Conservation (phyloP, 164 flowering plant species). For the Aristolochia fimbriata region DNA sequence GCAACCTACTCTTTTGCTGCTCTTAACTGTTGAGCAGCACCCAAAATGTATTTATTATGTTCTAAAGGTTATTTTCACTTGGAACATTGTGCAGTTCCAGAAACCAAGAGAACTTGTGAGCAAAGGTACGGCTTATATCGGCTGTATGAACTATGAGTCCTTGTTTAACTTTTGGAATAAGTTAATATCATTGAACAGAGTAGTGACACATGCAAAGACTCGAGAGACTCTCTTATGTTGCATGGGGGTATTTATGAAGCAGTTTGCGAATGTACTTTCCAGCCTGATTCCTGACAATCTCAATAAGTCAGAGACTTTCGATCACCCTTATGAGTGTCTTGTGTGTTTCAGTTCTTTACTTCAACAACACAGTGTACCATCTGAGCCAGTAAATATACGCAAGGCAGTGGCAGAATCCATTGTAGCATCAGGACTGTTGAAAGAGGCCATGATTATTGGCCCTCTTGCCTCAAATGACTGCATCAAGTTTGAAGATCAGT, state of each 20-base stretch:
- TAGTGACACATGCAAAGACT: constrained; percentile 52
- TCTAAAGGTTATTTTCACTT: constrained; percentile 55
- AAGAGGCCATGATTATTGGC: constrained; percentile 45
- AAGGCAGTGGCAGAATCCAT: constrained; percentile 81
- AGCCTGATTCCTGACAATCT: constrained; percentile 17
- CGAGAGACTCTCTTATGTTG: constrained; percentile 62
- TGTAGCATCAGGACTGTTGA: constrained; percentile 78
- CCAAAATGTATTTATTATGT: constrained; percentile 70
- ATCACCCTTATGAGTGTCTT: constrained; percentile 29
- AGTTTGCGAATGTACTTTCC: constrained; percentile 28
- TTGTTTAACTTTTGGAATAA: constrained; percentile 54
- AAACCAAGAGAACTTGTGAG: constrained; percentile 10
- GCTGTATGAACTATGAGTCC: constrained; percentile 46
- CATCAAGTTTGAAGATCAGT: constrained; percentile 19
- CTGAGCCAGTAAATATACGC: constrained; percentile 75
- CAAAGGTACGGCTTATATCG: constrained; percentile 28
- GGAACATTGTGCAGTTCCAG: constrained; percentile 57
- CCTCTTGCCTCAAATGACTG: constrained; percentile 23
- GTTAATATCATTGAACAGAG: constrained; percentile 46
- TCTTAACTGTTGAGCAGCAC: constrained; percentile 47
- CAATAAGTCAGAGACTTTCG: constrained; percentile 17
- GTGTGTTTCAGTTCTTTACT: constrained; percentile 35
- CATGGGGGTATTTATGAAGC: constrained; percentile 67
- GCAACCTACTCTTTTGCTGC: constrained; percentile 44
- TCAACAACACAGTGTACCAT: constrained; percentile 44